Evolutionary conservation across 495 filamentous ascomycete genomes (phyloP).

Genomic region (Penicillium daleae): DNA sequence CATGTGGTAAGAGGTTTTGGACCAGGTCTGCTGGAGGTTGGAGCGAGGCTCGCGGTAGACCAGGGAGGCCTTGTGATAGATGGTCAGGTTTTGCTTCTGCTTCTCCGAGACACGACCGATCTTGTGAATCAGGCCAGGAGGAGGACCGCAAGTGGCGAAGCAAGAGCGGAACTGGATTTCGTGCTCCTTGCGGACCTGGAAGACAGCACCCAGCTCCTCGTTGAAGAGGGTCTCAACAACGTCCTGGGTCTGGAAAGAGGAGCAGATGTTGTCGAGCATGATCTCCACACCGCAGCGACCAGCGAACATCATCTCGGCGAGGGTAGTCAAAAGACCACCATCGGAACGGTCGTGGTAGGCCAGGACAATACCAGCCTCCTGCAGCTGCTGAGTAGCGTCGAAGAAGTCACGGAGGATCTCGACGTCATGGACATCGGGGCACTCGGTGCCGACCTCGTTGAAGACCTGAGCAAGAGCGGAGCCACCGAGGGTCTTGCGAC

Average conservation of each 20-base stretch:
- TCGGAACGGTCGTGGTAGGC: constrained; percentile 96
- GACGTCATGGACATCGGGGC: constrained; percentile 82
- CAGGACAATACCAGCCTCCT: constrained; percentile 83
- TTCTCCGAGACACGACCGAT: constrained; percentile 73
- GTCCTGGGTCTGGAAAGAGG: constrained; percentile 57
- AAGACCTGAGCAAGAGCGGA: constrained; percentile 94
- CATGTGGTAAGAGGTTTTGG: constrained; percentile 85
- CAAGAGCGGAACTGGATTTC: constrained; percentile 84
- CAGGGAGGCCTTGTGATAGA: constrained; percentile 68
- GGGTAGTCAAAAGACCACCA: constrained; percentile 88
- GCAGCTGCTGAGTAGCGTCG: constrained; percentile 83
- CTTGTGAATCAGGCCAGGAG: constrained; percentile 75
- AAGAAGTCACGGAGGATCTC: constrained; percentile 89
- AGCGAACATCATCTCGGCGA: constrained; percentile 98
- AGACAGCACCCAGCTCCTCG: constrained; percentile 96
- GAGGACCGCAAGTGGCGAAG: constrained; percentile 91
- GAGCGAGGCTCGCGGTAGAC: constrained; percentile 70
- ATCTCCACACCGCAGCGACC: constrained; percentile 88
- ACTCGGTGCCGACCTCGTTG: constrained; percentile 79
- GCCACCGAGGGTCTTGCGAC: constrained; percentile 80
- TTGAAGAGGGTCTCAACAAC: constrained; percentile 84
- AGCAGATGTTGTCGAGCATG: constrained; percentile 73
- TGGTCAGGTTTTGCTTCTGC: constrained; percentile 76
- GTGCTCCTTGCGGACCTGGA: constrained; percentile 86
- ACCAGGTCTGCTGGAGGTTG: constrained; percentile 86